Conservation (phyloP, 768 basidiomycete species). For the Lactifluus subvellereus region DNA sequence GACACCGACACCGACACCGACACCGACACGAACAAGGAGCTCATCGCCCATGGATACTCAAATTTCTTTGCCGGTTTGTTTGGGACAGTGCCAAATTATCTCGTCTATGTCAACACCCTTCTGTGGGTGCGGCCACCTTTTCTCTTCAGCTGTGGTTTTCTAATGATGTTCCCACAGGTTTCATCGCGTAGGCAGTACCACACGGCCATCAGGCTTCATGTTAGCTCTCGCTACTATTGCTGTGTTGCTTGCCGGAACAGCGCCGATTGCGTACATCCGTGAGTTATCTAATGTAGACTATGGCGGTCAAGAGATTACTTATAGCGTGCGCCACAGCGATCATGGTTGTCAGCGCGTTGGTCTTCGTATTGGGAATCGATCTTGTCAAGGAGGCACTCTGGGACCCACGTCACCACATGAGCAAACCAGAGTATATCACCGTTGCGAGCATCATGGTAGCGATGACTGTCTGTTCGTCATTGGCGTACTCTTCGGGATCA, state of each 20-base stretch:
- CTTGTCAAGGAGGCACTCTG: constrained; percentile 93
- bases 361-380: constrained; percentile 91
- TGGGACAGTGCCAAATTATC: constrained; percentile 85
- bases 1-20: too few relatives aligned
- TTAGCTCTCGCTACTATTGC: constrained; percentile 68
- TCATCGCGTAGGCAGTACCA: constrained; percentile 89
- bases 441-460: constrained; percentile 81
- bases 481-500: constrained; percentile 87
- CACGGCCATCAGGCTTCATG: constrained; percentile 76
- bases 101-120: constrained; percentile 79
- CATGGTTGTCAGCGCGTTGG: constrained; percentile 85
- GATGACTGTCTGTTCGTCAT: constrained; percentile 93
- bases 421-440: constrained; percentile 77
- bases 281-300: constrained; percentile 30
- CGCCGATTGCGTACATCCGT: constrained; percentile 91
- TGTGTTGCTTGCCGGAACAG: constrained; percentile 77
- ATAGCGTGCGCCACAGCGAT: constrained; percentile 52
- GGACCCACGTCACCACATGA: constrained; percentile 90
- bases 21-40: constrained; percentile 86
- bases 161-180: constrained; percentile 44
- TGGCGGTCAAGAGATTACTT: background rate
- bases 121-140: constrained; percentile 8
- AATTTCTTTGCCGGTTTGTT: constrained; percentile 76
- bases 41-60: constrained; percentile 88
- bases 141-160: constrained; percentile 6